These are phyloP conservation scores for Guillardia theta DNA, from an alignment of 78 protist genomes.

Conservation along the genomic window DNA sequence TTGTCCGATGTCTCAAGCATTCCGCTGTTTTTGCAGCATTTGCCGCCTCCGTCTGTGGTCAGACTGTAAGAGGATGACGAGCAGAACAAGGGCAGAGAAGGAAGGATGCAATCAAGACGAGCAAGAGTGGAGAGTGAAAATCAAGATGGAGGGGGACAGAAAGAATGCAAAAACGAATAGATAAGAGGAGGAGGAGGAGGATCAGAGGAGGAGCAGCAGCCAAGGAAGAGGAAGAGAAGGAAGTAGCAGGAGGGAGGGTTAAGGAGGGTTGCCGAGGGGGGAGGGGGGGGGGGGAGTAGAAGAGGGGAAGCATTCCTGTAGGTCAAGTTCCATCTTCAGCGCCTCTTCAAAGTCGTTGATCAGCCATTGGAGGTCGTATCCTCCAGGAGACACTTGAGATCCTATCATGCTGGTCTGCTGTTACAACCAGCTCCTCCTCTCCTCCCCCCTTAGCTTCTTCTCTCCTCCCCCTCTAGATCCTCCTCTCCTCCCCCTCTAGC, in stretches of 20 bases:
- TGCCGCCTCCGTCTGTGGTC: no score
- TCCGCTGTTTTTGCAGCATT: no score
- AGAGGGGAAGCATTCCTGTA: not conserved
- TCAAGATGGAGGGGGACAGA: not conserved
- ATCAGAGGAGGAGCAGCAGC: not conserved
- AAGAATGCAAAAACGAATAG: not conserved
- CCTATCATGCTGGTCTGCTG: no score
- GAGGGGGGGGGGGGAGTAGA: not conserved
- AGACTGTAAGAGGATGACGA: not conserved
- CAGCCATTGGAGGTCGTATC: conserved; percentile 2
- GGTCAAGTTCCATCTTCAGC: conserved; percentile 21
- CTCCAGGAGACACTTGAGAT: not conserved
- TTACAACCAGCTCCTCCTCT: no score
- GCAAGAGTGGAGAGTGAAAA: not conserved
- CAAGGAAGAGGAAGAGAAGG: not conserved
- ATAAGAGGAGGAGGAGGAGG: not conserved
- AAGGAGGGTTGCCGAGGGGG: not conserved
- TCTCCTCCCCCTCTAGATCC: no score
- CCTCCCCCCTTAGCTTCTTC: no score
- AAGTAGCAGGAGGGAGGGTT: not conserved
- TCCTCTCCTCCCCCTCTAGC: no score
- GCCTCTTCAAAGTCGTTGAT: not conserved
- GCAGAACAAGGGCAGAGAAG: not conserved
- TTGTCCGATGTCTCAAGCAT: not conserved
- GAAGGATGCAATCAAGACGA: not conserved